These are phyloP conservation scores for Neobulgaria alba DNA, from an alignment of 2,329 filamentous ascomycete genomes.

Conservation along the genomic window DNA sequence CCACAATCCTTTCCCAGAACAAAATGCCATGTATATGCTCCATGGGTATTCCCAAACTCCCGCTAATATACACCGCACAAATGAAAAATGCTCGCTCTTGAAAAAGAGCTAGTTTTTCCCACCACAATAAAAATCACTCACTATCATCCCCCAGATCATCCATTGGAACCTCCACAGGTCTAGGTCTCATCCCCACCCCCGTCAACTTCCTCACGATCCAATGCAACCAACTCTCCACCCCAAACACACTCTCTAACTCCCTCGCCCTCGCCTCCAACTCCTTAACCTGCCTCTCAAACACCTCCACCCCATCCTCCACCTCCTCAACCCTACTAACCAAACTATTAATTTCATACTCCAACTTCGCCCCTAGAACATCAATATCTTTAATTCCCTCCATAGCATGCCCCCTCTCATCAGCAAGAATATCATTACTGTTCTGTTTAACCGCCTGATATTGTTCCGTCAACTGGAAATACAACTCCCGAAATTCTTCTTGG, in stretches of 20 bases:
- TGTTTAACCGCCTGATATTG: conserved; percentile 60
- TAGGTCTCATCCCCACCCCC: conserved; percentile 27
- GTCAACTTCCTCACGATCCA: conserved; percentile 28
- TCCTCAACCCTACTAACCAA: conserved; percentile 76
- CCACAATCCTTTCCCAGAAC: too few species aligned
- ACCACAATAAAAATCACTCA: not conserved
- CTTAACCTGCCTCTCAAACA: conserved; percentile 71
- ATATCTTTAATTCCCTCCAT: conserved; percentile 69
- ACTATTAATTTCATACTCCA: conserved; percentile 85
- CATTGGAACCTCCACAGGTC: conserved; percentile 11
- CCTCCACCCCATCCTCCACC: conserved; percentile 71
- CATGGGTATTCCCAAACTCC: conserved; percentile 25
- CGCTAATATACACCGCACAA: conserved; percentile 6
- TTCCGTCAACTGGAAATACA: conserved; percentile 64
- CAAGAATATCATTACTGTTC: conserved; percentile 58
- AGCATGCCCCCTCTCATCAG: conserved; percentile 58
- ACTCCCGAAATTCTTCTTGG: conserved; percentile 52
- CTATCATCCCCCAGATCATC: not conserved
- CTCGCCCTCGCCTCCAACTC: conserved; percentile 59
- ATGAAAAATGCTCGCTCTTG: not conserved
- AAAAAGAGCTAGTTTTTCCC: not conserved
- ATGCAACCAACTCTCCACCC: conserved; percentile 27
- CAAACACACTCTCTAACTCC: conserved; percentile 42
- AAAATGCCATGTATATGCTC: conserved; percentile 21
- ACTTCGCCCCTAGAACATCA: conserved; percentile 70